Evolutionary conservation across 1,139 yeast genomes (phyloP), one percentile per base, ranked within the genome.

Genomic region (Candida tropicalis): DNA sequence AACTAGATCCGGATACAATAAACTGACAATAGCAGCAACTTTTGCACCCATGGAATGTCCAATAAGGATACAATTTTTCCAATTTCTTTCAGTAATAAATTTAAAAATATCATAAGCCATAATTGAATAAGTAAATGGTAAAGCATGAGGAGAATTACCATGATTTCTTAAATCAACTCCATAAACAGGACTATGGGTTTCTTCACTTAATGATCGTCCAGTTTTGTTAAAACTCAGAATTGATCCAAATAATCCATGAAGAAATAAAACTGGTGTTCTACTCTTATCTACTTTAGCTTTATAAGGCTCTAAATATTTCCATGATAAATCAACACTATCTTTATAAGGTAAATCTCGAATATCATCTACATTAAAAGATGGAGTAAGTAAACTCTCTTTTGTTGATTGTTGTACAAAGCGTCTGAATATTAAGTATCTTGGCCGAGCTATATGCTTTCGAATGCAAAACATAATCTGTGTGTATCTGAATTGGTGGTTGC

Each of bases 31-130:
- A 81, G 77, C 76, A 5, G 79, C 71, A 5, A 72, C 71, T 47
- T 77, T 77, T 6, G 81, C 82, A 0, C 83, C 83, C 70, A 78
- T 68, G 20, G 79, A 75, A 52, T 77, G 81, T 0, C 83, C 83
- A 8, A 73, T 67, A 20, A 77, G 47, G 10, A 69, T 61, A 11
- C 65, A 66, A 25, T 59, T 52, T 4, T 49, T 42, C 54, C 65
- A 59, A 1, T 54, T 44, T 12, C 62, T 58, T 18, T 55, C 53
- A 13, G 58, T 49, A 2, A 49, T 45, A 42, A 69, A 68, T 26
- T 55, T 50, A 12, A 64, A 56, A 12, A 79, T 65, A 52, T 80
- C 85, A 3, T 57, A 53, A 1, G 77, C 70, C 66, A 78, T 57
- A 2, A 70, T 60, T 7, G 49, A 28, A 51, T 79, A 78, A 41